These are phyloP conservation scores for Fusarium chaquense DNA, from an alignment of 2,329 filamentous ascomycete genomes.

Conservation along the genomic window DNA sequence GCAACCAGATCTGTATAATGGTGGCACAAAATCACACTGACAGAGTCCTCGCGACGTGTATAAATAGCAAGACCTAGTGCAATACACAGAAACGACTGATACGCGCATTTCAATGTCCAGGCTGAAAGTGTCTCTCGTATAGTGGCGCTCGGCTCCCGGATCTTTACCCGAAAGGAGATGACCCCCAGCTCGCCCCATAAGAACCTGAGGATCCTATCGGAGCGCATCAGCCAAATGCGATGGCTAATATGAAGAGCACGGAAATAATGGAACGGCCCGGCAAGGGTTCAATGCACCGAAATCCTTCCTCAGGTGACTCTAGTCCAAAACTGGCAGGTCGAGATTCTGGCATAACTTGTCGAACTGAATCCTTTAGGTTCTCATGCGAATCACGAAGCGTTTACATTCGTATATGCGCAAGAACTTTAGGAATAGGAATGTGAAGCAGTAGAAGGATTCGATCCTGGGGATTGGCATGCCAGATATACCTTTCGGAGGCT, in stretches of 20 bases:
- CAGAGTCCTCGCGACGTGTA: neutral
- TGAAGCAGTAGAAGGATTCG: constrained; percentile 7
- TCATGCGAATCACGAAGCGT: neutral
- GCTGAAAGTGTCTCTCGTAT: constrained; percentile 1
- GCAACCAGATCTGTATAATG: neutral
- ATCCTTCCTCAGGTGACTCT: constrained; percentile 3
- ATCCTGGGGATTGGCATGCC: constrained; percentile 1
- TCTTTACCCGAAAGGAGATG: neutral
- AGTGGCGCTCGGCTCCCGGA: neutral
- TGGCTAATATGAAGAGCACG: neutral
- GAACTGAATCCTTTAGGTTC: neutral
- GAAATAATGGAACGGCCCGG: constrained; percentile 1
- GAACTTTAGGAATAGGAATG: constrained; percentile 15
- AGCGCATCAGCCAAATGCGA: neutral
- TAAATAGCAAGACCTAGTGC: neutral
- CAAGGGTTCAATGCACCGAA: neutral
- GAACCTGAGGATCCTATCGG: neutral
- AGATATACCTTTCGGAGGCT: accelerated
- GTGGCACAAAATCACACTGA: neutral
- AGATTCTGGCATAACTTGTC: neutral
- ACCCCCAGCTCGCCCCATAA: neutral
- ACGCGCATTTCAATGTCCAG: neutral
- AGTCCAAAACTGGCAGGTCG: constrained; percentile 14
- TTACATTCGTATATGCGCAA: neutral
- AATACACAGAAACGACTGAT: neutral